A percentile compares a stretch with the other conserved stretches of the same genome.
Conservation (phyloP, 192 early-diverging fungal genomes). For the Backusella psychrophila region DNA sequence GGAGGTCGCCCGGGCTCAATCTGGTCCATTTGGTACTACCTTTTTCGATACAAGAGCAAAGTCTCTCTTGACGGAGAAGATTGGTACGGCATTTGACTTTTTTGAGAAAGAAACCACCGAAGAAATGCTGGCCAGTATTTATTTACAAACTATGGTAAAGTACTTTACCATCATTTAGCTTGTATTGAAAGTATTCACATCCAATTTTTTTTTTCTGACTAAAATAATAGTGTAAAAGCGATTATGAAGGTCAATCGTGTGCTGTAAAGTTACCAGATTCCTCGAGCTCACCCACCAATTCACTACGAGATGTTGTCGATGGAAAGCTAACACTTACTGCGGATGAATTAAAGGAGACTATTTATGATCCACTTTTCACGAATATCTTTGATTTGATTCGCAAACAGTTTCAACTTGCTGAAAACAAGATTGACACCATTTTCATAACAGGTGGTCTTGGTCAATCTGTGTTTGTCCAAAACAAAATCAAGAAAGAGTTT, state of each 20-base stretch:
- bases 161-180: not conserved
- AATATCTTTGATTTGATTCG: slow-evolving; percentile 38
- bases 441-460: slow-evolving; percentile 58
- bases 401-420: slow-evolving; percentile 36
- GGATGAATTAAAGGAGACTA: slow-evolving; percentile 35
- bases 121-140: not conserved
- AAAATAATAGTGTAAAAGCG: not conserved
- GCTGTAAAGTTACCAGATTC: not conserved
- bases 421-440: slow-evolving; percentile 35
- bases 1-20: not conserved
- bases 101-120: not conserved
- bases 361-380: slow-evolving; percentile 44
- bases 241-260: not conserved
- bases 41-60: not conserved
- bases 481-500: not conserved
- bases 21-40: not conserved
- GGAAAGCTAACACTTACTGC: slow-evolving; percentile 34
- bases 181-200: not conserved
- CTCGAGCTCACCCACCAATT: not conserved
- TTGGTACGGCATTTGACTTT: not conserved
- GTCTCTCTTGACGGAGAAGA: not conserved
- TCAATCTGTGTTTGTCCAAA: slow-evolving; percentile 25
- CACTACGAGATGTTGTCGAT: not conserved
- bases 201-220: not conserved
- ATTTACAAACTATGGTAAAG: not conserved